phyloP scores from a whole-genome alignment of 805 yeast genomes.

The Kazachstania martiniae region DNA sequence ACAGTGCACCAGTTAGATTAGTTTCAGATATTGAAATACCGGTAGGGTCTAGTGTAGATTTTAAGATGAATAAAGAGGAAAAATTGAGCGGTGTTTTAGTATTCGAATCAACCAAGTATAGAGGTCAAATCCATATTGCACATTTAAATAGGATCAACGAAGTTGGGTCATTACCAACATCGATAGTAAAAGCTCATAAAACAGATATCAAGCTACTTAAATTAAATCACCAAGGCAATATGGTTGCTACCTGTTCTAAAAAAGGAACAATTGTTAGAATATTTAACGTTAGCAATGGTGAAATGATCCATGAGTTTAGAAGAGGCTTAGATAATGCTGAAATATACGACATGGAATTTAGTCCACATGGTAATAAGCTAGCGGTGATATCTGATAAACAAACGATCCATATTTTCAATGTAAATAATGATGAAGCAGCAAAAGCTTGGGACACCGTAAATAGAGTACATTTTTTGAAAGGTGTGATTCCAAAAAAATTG shows the following conservation, averaged over 20 bases:
- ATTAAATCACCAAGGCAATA: slow-evolving; percentile 62
- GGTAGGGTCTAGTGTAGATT: slow-evolving; percentile 16
- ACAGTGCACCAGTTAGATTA: slow-evolving; percentile 63
- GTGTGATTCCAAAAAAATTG: slow-evolving; percentile 40
- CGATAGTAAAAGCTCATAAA: slow-evolving; percentile 76
- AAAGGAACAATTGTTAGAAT: slow-evolving; percentile 87
- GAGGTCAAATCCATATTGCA: slow-evolving; percentile 25
- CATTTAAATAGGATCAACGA: slow-evolving; percentile 11
- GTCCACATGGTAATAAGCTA: slow-evolving; percentile 61
- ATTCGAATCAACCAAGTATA: slow-evolving; percentile 7
- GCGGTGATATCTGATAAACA: slow-evolving; percentile 85
- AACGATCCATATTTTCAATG: slow-evolving; percentile 75
- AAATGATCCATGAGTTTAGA: slow-evolving; percentile 71
- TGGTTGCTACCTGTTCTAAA: slow-evolving; percentile 79
- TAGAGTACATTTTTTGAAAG: slow-evolving; percentile 56
- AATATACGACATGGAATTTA: slow-evolving; percentile 74
- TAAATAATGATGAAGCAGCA: slow-evolving; percentile 2
- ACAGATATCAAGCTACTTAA: slow-evolving; percentile 58
- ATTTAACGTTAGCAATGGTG: slow-evolving; percentile 51
- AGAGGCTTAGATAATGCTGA: slow-evolving; percentile 82
- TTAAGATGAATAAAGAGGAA: slow-evolving; percentile 11
- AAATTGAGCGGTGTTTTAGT: slow-evolving; percentile 3
- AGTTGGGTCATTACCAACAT: slow-evolving; percentile 16
- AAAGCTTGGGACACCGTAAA: slow-evolving; percentile 21
- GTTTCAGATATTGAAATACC: slow-evolving; percentile 16